These are phyloP conservation scores for Physcia stellaris DNA, from an alignment of 495 filamentous ascomycete species.

Conservation along the genomic window DNA sequence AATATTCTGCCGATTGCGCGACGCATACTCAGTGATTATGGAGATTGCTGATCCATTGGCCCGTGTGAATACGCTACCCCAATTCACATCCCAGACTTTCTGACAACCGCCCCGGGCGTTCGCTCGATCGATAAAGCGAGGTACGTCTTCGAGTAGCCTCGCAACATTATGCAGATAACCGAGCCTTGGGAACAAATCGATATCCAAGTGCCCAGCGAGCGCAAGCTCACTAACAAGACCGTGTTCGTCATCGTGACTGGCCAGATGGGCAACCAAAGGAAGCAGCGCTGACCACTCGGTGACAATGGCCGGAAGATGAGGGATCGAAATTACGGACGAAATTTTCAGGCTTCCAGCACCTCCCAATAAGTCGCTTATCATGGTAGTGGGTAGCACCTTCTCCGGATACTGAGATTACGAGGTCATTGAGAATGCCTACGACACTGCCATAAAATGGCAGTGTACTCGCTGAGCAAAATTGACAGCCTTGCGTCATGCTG, in stretches of 20 bases:
- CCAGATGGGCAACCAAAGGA: conserved; percentile 7
- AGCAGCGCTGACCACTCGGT: conserved; percentile 4
- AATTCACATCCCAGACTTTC: conserved; percentile 13
- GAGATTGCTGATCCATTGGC: conserved; percentile 12
- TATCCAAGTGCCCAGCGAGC: conserved; percentile 3
- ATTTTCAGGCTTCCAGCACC: not conserved
- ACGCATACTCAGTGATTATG: conserved; percentile 5
- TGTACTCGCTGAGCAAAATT: too few species aligned
- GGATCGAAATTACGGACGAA: not conserved
- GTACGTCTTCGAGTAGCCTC: conserved; percentile 4
- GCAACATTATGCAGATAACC: conserved; percentile 2
- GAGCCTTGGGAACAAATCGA: conserved; percentile 6
- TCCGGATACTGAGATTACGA: too few species aligned
- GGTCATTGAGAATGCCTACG: too few species aligned
- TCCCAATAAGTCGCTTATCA: too few species aligned
- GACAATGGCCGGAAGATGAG: not conserved
- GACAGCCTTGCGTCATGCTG: too few species aligned
- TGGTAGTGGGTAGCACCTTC: too few species aligned
- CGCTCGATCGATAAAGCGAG: conserved; percentile 4
- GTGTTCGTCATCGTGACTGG: conserved; percentile 3
- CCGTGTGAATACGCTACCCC: conserved; percentile 9
- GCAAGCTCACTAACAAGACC: conserved; percentile 5
- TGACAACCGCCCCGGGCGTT: conserved; percentile 1
- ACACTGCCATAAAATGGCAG: too few species aligned
- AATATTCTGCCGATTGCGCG: not conserved